Evolutionary conservation across 2,329 filamentous ascomycete genomes (phyloP), one percentile per base, ranked within the genome.

Genomic region (Penicillium janthinellum): DNA sequence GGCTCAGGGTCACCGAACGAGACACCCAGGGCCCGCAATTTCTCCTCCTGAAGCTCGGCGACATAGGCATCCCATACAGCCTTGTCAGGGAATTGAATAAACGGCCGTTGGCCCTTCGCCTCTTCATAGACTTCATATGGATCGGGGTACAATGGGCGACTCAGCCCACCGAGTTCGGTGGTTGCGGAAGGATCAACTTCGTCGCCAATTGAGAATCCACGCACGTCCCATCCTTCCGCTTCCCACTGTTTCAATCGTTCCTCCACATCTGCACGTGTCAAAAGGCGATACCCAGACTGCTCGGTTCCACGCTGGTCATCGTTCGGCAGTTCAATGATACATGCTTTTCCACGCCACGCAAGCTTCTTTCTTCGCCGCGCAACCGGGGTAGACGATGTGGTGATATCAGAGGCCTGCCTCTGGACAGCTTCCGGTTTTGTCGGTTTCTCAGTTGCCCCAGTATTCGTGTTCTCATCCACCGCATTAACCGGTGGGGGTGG

Each of bases 21-120:
- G 12, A 98, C 95, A 64, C 95, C 95, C 57, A 99, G 83, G 53
- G 94, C 93, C 62, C 92, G 88, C 54, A 99, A 82, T 78, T 97
- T 99, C 61, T 94, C 92, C 78, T 99, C 95, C 67, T 91, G 88
- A 38, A 98, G 81, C 66, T 90, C 88, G 56, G 90, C 85, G 59
- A 93, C 90, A 75, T 98, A 96, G 28, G 87, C 82, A 70, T 91
- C 89, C 88, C 89, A 91, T 68, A 86, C 83, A 42, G 72, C 78
- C 67, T 76, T 76, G 61, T 82, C 71, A 4, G 80, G 79, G 60
- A 82, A 77, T 17, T 71, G 75, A 57, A 82, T 73, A 11, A 66
- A 66, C 58, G 70, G 77, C 10, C 68, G 66, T 37, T 70, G 69
- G 15, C 68, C 57, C 45, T 72, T 70, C 49, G 67, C 70, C 54